Evolutionary conservation across 2,329 filamentous ascomycete genomes (phyloP).

Genomic region (Rutstroemia sp.): DNA sequence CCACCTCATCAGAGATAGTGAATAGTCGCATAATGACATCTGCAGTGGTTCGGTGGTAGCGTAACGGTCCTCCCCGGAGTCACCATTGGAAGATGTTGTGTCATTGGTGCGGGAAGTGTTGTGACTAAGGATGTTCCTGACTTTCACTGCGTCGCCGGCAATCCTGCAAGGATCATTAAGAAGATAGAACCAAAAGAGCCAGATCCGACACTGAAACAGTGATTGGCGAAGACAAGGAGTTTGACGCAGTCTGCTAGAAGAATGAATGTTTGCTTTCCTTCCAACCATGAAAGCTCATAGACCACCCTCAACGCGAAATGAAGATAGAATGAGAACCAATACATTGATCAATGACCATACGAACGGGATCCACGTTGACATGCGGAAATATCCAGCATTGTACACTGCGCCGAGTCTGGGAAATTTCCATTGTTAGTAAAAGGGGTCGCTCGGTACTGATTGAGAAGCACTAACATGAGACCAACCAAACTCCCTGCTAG

Average conservation of each 20-base stretch:
- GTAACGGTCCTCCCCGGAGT: slow-evolving; percentile 68
- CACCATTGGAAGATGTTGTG: slow-evolving; percentile 66
- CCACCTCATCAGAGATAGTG: too few relatives aligned
- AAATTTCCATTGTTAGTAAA: neutral
- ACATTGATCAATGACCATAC: slow-evolving; percentile 63
- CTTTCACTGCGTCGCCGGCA: slow-evolving; percentile 57
- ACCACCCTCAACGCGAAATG: slow-evolving; percentile 64
- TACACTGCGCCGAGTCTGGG: slow-evolving; percentile 54
- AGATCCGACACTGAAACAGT: slow-evolving; percentile 17
- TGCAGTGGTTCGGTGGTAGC: slow-evolving; percentile 63
- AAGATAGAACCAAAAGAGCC: slow-evolving; percentile 31
- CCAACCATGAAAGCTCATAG: slow-evolving; percentile 36
- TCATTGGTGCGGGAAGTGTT: slow-evolving; percentile 73
- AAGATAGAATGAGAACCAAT: slow-evolving; percentile 59
- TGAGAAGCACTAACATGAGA: slow-evolving; percentile 45
- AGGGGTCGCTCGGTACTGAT: neutral
- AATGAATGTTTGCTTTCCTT: neutral
- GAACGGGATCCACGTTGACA: slow-evolving; percentile 70
- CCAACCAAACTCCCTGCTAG: slow-evolving; percentile 62
- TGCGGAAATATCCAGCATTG: slow-evolving; percentile 59
- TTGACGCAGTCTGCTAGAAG: neutral
- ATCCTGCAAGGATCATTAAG: slow-evolving; percentile 54
- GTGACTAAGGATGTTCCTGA: slow-evolving; percentile 71
- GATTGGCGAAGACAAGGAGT: neutral
- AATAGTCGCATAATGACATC: neutral